Evolutionary conservation across 108 stramenopile genomes (phyloP).

Genomic region (Nannochloropsis gaditana): DNA sequence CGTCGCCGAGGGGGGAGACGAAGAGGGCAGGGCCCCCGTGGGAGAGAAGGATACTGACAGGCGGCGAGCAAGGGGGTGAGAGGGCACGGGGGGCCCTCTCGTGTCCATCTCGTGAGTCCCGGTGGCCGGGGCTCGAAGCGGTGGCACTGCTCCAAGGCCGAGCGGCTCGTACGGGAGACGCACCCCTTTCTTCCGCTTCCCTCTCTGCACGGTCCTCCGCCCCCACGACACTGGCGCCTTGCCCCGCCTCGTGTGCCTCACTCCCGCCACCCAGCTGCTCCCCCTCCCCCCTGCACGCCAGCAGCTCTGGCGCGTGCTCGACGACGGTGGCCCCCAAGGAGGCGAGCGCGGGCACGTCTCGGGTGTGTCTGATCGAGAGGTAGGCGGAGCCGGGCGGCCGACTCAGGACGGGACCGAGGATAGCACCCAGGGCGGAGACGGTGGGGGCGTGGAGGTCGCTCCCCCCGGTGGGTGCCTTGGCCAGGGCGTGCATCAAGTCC

Average conservation of each 20-base stretch:
- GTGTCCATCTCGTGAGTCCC: no score
- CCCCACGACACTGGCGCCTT: no score
- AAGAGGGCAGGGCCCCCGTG: not conserved
- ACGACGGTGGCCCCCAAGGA: not conserved
- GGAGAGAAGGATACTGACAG: no score
- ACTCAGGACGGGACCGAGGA: not conserved
- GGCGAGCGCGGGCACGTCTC: not conserved
- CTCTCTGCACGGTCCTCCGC: no score
- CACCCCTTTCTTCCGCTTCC: no score
- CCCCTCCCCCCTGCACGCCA: not conserved
- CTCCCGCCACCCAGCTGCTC: not conserved
- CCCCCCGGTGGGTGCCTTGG: not conserved
- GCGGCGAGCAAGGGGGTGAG: no score
- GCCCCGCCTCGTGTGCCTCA: no score
- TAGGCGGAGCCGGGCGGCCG: not conserved
- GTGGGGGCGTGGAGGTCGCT: not conserved
- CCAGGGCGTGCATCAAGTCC: not conserved
- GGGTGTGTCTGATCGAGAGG: not conserved
- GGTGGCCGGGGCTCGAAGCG: no score
- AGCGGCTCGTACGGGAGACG: no score
- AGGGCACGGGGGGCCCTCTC: no score
- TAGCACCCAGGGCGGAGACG: not conserved
- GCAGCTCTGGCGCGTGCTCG: not conserved
- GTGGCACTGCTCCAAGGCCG: no score
- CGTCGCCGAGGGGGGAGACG: no score